Evolutionary conservation across 23 red algal species (phyloP).

Genomic region (Agarophyton chilense): DNA sequence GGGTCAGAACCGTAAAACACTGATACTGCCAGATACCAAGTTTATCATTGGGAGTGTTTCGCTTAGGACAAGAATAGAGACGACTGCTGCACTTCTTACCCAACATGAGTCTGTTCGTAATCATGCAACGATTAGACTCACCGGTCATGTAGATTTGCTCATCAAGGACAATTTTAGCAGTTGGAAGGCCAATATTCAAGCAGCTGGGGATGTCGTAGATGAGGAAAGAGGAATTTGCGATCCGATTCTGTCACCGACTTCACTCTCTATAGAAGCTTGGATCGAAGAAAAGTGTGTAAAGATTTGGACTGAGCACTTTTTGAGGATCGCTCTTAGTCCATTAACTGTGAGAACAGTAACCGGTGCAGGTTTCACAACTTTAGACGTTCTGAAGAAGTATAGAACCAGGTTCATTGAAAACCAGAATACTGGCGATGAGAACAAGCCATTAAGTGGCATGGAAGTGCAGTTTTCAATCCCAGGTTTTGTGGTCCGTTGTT

Average conservation of each 20-base stretch:
- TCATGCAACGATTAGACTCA: conserved; percentile 14
- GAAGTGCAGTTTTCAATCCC: conserved; percentile 13
- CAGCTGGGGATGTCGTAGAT: conserved; percentile 43
- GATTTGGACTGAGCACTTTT: background rate
- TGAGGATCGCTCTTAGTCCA: conserved; percentile 36
- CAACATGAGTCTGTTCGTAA: conserved; percentile 13
- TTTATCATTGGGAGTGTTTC: conserved; percentile 6
- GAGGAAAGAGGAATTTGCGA: conserved; percentile 30
- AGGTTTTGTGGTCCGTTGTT: conserved; percentile 33
- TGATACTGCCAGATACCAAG: conserved; percentile 7
- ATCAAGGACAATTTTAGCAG: conserved; percentile 14
- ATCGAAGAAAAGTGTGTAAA: background rate
- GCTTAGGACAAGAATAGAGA: conserved; percentile 3
- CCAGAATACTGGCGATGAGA: background rate
- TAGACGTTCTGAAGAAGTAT: background rate
- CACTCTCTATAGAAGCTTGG: conserved; percentile 8
- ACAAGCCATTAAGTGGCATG: background rate
- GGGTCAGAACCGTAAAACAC: background rate
- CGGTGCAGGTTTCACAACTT: background rate
- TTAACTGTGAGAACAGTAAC: conserved; percentile 40
- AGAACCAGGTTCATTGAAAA: background rate
- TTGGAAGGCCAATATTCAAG: background rate
- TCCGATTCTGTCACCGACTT: conserved; percentile 19
- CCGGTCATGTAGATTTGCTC: background rate
- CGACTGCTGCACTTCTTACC: background rate